A percentile compares a stretch with the other conserved stretches of the same genome.
These are phyloP conservation scores for Lachnellula arida DNA, from an alignment of 2,329 filamentous ascomycete species.

Conservation along the genomic window DNA sequence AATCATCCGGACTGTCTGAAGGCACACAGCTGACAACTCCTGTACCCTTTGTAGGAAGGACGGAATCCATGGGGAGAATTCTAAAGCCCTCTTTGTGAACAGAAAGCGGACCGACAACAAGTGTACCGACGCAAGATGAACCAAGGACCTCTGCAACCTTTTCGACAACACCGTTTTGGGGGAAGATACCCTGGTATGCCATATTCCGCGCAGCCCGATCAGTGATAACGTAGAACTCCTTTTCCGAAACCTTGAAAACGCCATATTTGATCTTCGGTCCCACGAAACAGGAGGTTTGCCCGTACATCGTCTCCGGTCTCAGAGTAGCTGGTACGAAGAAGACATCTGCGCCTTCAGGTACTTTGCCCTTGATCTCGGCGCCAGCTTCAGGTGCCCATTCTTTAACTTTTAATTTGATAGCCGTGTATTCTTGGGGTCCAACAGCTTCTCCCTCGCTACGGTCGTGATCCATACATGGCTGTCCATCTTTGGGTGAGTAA, in stretches of 20 bases:
- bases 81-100: slow-evolving; percentile 77
- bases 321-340: slow-evolving; percentile 91
- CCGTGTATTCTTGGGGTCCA: slow-evolving; percentile 86
- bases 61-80: slow-evolving; percentile 91
- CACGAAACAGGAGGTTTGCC: slow-evolving; percentile 93
- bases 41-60: slow-evolving; percentile 89
- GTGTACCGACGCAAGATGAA: slow-evolving; percentile 77
- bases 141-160: slow-evolving; percentile 73
- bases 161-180: slow-evolving; percentile 68
- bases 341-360: slow-evolving; percentile 73
- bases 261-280: slow-evolving; percentile 87
- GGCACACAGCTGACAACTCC: slow-evolving; percentile 95
- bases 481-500: slow-evolving; percentile 84
- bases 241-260: slow-evolving; percentile 72
- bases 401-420: slow-evolving; percentile 83
- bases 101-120: slow-evolving; percentile 85
- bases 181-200: slow-evolving; percentile 86
- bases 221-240: slow-evolving; percentile 80
- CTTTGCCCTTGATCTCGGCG: slow-evolving; percentile 67
- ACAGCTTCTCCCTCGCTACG: slow-evolving; percentile 76
- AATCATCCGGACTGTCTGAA: slow-evolving; percentile 94
- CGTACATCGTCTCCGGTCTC: slow-evolving; percentile 97
- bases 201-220: slow-evolving; percentile 87
- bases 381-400: slow-evolving; percentile 80
- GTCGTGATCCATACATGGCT: slow-evolving; percentile 86